These are phyloP conservation scores for Acacia confusa DNA, from an alignment of 306 rosid genomes.

Conservation along the genomic window DNA sequence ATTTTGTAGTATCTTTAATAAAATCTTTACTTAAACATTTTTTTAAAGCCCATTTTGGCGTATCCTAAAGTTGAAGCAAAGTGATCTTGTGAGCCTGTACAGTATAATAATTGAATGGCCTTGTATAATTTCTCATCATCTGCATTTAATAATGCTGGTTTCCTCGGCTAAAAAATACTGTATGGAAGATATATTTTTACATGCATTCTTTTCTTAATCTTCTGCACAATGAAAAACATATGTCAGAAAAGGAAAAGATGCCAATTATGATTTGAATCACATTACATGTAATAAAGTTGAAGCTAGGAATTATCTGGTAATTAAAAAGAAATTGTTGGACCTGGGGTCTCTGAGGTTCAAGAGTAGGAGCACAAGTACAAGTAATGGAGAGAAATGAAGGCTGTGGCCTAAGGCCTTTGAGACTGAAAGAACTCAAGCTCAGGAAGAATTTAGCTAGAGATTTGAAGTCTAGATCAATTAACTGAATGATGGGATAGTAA, in stretches of 20 bases:
- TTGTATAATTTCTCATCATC: too few species aligned
- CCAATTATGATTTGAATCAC: constrained; percentile 1
- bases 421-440: neutral
- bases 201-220: neutral
- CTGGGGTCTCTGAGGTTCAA: neutral
- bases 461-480: neutral
- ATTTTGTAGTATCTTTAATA: neutral
- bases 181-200: too few species aligned
- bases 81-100: neutral
- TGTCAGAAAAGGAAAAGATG: neutral
- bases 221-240: neutral
- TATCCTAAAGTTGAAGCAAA: constrained; percentile 6
- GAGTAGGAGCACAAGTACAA: neutral
- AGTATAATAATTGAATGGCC: neutral
- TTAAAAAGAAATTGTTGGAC: neutral
- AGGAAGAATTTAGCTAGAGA: neutral
- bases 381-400: neutral
- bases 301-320: neutral
- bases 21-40: neutral
- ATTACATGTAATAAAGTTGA: neutral
- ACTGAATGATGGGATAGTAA: neutral
- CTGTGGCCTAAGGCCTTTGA: neutral
- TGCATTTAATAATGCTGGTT: neutral
- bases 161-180: too few species aligned
- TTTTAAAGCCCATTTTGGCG: neutral